Evolutionary conservation across 352 stramenopile species (phyloP).

Genomic region (Phytophthora ramorum): DNA sequence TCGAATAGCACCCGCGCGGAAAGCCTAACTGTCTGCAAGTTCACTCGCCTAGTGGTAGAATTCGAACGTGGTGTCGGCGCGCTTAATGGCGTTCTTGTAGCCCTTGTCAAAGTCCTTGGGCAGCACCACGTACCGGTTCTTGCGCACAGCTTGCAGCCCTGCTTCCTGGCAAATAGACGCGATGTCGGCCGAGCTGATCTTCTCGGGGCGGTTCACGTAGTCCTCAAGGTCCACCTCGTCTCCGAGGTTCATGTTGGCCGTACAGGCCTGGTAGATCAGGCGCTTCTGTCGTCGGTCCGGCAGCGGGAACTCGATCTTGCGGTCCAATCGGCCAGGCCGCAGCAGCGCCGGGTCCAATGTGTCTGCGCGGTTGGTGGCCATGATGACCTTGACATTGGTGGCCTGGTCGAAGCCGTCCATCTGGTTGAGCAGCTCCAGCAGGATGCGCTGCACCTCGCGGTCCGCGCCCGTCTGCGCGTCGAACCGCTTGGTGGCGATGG

Average conservation of each 20-base stretch:
- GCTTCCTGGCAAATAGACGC: conserved; percentile 99
- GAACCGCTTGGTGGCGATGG: conserved; percentile 99
- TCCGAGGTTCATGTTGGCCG: conserved; percentile 99
- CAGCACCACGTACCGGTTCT: conserved; percentile 99
- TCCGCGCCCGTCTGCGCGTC: conserved; percentile 98
- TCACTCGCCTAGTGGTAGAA: conserved; percentile 94
- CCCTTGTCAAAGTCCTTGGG: conserved; percentile 99
- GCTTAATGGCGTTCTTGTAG: conserved; percentile 99
- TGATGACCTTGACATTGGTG: conserved; percentile 99
- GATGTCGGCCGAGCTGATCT: conserved; percentile 99
- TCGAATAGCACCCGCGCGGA: not conserved
- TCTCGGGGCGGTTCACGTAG: conserved; percentile 99
- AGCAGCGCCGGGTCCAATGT: conserved; percentile 99
- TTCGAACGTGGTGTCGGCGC: conserved; percentile 98
- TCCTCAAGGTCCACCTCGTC: conserved; percentile 99
- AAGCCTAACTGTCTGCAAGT: not conserved
- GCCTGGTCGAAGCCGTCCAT: conserved; percentile 99
- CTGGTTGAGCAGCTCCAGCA: conserved; percentile 99
- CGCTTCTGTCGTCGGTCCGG: conserved; percentile 99
- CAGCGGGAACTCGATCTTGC: conserved; percentile 99
- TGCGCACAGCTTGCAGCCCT: conserved; percentile 98
- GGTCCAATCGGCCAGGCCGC: conserved; percentile 97
- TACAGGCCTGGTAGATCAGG: conserved; percentile 99
- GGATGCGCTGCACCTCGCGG: conserved; percentile 97
- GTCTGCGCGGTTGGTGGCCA: conserved; percentile 99